Conservation (phyloP, 305 asterid genomes). For the Fraxinus sp. region DNA sequence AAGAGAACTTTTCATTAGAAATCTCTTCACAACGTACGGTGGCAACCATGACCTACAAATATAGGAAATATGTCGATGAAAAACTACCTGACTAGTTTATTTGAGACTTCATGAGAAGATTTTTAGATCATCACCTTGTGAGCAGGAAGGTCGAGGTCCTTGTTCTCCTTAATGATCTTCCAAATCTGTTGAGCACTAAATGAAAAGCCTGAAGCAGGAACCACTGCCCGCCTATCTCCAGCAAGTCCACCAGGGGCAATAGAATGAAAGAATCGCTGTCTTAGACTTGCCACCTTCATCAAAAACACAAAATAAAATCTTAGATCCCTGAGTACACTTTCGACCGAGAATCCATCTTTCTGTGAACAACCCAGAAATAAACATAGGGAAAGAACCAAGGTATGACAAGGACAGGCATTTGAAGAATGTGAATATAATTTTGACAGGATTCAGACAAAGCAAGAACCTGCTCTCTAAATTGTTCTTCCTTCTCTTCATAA, state of each 20-base stretch:
- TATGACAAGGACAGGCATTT: constrained; percentile 5
- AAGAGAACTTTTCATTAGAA: constrained; percentile 72
- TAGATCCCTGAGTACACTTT: constrained; percentile 8
- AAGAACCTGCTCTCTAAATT: constrained; percentile 79
- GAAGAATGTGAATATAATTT: constrained; percentile 16
- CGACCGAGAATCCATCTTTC: constrained; percentile 21
- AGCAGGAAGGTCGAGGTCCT: constrained; percentile 93
- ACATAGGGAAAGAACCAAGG: neutral
- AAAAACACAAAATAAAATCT: constrained; percentile 21
- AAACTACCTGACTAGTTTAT: constrained; percentile 17
- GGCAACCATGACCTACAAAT: constrained; percentile 87
- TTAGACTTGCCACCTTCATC: constrained; percentile 69
- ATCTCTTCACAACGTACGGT: constrained; percentile 96
- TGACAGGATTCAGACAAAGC: constrained; percentile 24
- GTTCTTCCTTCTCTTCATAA: constrained; percentile 90
- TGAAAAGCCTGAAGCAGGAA: constrained; percentile 92
- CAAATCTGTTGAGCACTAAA: constrained; percentile 86
- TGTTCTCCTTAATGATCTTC: constrained; percentile 87
- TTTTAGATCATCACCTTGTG: constrained; percentile 64
- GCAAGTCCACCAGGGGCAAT: constrained; percentile 98
- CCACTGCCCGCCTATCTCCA: constrained; percentile 91
- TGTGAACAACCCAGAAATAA: neutral
- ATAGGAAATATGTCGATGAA: constrained; percentile 20
- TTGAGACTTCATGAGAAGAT: constrained; percentile 22
- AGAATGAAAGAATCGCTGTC: constrained; percentile 76